A percentile compares a stretch with the other conserved stretches of the same genome.
Conservation (phyloP, 2,329 filamentous ascomycete species). For the Fusarium ramigenum region DNA sequence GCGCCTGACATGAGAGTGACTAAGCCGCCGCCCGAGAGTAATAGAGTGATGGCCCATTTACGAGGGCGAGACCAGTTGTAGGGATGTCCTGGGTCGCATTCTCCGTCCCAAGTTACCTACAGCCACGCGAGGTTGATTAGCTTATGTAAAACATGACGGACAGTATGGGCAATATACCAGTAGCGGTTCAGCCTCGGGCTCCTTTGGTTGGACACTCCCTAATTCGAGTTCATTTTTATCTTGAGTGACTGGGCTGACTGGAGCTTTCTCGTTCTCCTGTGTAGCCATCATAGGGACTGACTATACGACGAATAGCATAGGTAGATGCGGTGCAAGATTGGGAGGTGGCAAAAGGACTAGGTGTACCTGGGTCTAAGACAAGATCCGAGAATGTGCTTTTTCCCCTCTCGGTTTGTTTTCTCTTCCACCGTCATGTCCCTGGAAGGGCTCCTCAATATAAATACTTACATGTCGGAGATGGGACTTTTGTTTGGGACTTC, state of each 20-base stretch:
- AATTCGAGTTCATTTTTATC: neutral
- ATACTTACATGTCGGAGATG: neutral
- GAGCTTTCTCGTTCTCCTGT: neutral
- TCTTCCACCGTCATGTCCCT: neutral
- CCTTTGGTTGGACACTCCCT: neutral
- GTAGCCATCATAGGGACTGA: fast-evolving
- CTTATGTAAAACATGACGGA: neutral
- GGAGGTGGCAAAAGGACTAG: neutral
- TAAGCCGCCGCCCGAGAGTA: neutral
- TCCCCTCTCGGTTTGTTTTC: fast-evolving
- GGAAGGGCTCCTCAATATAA: neutral
- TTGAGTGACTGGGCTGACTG: neutral
- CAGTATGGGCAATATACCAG: neutral
- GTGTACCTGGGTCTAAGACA: neutral
- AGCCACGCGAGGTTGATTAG: fast-evolving
- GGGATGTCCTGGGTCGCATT: neutral
- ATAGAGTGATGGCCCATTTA: neutral
- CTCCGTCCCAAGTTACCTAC: neutral
- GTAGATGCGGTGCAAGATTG: neutral
- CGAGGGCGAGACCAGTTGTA: neutral
- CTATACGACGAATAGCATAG: fast-evolving
- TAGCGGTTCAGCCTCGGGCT: neutral
- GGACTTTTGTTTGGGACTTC: neutral
- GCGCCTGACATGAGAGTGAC: neutral
- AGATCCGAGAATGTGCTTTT: neutral